phyloP scores from a whole-genome alignment of 768 basidiomycete genomes.

The Dentipellis sp. region DNA sequence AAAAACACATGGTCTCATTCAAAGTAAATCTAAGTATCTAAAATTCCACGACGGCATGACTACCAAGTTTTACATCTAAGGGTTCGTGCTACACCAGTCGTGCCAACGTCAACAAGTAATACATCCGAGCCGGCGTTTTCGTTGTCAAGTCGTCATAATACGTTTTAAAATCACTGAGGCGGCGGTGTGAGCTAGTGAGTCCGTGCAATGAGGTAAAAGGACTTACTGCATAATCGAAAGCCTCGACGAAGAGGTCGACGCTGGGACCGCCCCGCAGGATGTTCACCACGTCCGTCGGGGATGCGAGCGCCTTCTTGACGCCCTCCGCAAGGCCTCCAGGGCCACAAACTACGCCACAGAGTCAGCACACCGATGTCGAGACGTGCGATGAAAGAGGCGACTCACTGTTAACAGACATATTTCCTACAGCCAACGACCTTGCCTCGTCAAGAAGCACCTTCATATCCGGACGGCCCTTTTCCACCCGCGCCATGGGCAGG shows the following conservation, averaged over 20 bases:
- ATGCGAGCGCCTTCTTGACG: constrained; percentile 34
- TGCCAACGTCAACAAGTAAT: too few species aligned
- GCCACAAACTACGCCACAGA: constrained; percentile 35
- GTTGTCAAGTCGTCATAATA: too few species aligned
- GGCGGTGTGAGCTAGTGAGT: too few species aligned
- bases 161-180: too few species aligned
- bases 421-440: constrained; percentile 1
- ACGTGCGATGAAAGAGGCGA: constrained; percentile 7
- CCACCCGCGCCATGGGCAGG: not conserved
- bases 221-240: constrained; percentile 27
- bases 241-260: constrained; percentile 36
- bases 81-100: too few species aligned
- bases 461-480: not conserved
- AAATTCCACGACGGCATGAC: too few species aligned
- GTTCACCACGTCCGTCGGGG: constrained; percentile 29
- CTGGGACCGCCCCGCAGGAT: constrained; percentile 36
- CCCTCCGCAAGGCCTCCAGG: constrained; percentile 28
- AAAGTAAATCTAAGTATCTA: too few species aligned
- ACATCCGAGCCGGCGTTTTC: too few species aligned
- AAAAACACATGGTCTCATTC: too few species aligned
- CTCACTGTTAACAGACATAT: constrained; percentile 38
- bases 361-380: not conserved
- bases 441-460: not conserved
- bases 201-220: too few species aligned
- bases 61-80: too few species aligned